Evolutionary conservation across 345 rosid species (phyloP).

Genomic region (Streptanthus diversifolius): DNA sequence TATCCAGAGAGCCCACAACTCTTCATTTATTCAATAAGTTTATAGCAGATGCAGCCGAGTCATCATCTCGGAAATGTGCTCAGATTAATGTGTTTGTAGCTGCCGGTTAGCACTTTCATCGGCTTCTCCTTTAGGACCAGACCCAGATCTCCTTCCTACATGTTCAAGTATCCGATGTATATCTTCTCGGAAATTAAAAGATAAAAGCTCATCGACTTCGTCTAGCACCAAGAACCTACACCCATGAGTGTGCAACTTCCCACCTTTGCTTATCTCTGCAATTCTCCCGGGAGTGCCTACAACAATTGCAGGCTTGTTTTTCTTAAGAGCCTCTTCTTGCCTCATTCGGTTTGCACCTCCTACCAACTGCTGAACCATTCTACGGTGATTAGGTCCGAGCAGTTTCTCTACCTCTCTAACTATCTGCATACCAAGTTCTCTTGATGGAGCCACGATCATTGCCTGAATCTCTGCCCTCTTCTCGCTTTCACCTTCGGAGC

Average conservation of each 20-base stretch:
- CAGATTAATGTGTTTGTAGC: no score
- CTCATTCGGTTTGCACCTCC: slow-evolving; percentile 94
- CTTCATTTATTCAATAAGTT: no score
- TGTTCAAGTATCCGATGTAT: slow-evolving; percentile 87
- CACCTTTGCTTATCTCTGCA: slow-evolving; percentile 92
- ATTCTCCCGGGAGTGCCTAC: slow-evolving; percentile 95
- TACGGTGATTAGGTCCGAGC: slow-evolving; percentile 73
- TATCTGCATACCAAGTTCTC: slow-evolving; percentile 95
- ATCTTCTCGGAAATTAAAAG: slow-evolving; percentile 84
- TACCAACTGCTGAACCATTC: slow-evolving; percentile 85
- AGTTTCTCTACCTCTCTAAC: slow-evolving; percentile 87
- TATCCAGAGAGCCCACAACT: no score
- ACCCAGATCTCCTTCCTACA: slow-evolving; percentile 70
- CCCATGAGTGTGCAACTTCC: slow-evolving; percentile 81
- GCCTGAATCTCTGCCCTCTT: slow-evolving; percentile 71
- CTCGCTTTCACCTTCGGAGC: slow-evolving; percentile 33
- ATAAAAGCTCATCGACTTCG: slow-evolving; percentile 88
- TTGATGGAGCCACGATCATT: slow-evolving; percentile 89
- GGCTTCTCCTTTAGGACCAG: slow-evolving; percentile 38
- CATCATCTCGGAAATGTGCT: no score
- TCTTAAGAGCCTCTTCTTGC: slow-evolving; percentile 96
- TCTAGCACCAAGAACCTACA: slow-evolving; percentile 87
- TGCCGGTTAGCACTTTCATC: slow-evolving; percentile 45
- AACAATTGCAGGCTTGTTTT: slow-evolving; percentile 82
- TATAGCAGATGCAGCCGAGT: no score